Conservation (phyloP, 2,329 filamentous ascomycete species). For the Fusarium longipes region DNA sequence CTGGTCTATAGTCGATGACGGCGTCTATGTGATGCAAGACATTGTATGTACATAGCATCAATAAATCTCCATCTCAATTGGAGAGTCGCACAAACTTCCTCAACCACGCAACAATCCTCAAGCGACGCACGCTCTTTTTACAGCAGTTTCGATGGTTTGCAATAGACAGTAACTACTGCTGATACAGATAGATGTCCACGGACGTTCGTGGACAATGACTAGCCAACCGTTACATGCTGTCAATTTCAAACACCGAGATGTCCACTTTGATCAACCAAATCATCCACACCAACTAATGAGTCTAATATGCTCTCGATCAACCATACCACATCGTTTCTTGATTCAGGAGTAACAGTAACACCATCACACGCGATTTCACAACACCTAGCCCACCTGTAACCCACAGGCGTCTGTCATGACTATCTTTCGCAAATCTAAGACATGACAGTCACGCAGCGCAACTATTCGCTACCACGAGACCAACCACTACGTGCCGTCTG, state of each 20-base stretch:
- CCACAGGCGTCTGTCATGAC: constrained; percentile 32
- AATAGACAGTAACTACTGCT: not conserved
- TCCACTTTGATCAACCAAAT: constrained; percentile 22
- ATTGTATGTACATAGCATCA: constrained; percentile 20
- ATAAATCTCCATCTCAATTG: constrained; percentile 8
- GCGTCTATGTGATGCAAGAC: constrained; percentile 5
- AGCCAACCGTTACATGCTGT: constrained; percentile 13
- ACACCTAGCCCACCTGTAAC: constrained; percentile 29
- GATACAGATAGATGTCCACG: not conserved
- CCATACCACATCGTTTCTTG: constrained; percentile 39
- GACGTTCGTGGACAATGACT: constrained; percentile 11
- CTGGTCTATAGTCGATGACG: constrained; percentile 7
- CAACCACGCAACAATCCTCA: not conserved
- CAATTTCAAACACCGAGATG: constrained; percentile 22
- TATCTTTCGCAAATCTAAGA: constrained; percentile 41
- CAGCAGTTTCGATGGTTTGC: not conserved
- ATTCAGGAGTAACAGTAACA: constrained; percentile 28
- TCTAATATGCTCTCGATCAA: constrained; percentile 27
- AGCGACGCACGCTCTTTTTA: not conserved
- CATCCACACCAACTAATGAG: constrained; percentile 35
- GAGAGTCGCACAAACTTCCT: constrained; percentile 18
- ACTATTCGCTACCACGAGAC: constrained; percentile 43
- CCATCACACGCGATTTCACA: constrained; percentile 28
- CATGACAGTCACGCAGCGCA: constrained; percentile 43
- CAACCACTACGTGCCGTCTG: constrained; percentile 32